Evolutionary conservation across 352 stramenopile genomes (phyloP).

Genomic region (Phytophthora podocarpi): DNA sequence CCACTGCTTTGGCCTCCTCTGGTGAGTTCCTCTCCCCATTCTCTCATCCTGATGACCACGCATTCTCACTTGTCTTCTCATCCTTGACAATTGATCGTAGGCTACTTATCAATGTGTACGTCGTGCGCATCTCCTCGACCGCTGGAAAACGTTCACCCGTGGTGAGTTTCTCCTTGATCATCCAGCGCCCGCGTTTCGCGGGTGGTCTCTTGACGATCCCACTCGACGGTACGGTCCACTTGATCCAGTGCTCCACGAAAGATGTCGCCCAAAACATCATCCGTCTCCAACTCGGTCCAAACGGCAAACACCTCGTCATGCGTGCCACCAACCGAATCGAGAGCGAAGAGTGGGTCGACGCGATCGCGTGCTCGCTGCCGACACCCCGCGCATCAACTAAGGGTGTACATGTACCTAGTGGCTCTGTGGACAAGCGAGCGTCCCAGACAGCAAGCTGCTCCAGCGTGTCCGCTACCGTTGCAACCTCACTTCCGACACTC

Average conservation of each 20-base stretch:
- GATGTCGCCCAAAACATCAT: constrained; percentile 17
- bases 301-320: constrained; percentile 4
- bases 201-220: constrained; percentile 15
- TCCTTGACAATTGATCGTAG: neutral
- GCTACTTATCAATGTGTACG: constrained; percentile 12
- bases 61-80: neutral
- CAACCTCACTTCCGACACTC: neutral
- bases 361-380: neutral
- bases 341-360: no score
- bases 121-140: neutral
- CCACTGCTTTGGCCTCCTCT: constrained; percentile 10
- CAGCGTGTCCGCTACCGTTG: no score
- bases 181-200: constrained; percentile 8
- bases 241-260: constrained; percentile 2
- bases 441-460: no score
- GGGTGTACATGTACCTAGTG: no score
- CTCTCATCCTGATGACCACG: no score
- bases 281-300: no score
- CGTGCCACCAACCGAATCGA: constrained; percentile 2
- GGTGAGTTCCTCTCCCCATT: neutral
- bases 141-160: neutral
- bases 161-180: neutral
- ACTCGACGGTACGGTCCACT: neutral
- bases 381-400: neutral
- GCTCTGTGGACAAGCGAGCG: no score